Evolutionary conservation across 257 asterid species (phyloP).

Genomic region (Ligustrum vulgare): DNA sequence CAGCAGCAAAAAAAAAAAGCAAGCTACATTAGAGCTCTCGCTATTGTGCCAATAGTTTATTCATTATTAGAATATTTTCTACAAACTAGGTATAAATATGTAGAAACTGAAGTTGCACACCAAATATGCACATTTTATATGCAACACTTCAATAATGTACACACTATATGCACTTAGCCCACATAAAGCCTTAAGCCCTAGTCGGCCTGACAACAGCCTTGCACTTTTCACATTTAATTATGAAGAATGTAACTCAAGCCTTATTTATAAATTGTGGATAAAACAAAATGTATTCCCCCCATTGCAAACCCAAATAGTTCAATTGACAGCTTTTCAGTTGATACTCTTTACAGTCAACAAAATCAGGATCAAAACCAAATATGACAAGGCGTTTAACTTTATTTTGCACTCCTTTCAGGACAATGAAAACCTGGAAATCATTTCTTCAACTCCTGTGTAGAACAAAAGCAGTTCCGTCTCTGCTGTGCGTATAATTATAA

Average conservation of each 20-base stretch:
- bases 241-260: slow-evolving; percentile 1
- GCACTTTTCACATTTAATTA: background rate
- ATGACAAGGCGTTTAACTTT: background rate
- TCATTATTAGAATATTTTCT: background rate
- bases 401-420: background rate
- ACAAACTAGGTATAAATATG: background rate
- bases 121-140: background rate
- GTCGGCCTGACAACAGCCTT: background rate
- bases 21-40: too few relatives aligned
- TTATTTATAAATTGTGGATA: background rate
- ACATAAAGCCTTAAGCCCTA: background rate
- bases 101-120: background rate
- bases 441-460: background rate
- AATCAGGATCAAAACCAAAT: slow-evolving; percentile 6
- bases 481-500: background rate
- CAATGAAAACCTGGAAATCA: background rate
- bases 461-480: background rate
- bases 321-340: background rate
- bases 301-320: background rate
- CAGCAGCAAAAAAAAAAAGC: too few relatives aligned
- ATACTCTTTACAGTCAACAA: background rate
- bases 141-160: background rate
- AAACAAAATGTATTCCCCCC: background rate
- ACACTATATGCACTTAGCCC: background rate
- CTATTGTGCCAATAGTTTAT: background rate